Percentiles rank a stretch among this genome's conserved stretches.
phyloP scores from a whole-genome alignment of 345 rosid species.

The rapeseed (Brassica napus) region Da-Ae NC_063450.1:37740501-37741000 shows the following conservation, averaged over 20 bases:
- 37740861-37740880: constrained; percentile 34
- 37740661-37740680: constrained; percentile 1
- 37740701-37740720: constrained; percentile 11
- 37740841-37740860: constrained; percentile 24
- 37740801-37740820: constrained; percentile 25
- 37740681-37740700: constrained; percentile 37
- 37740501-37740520: too few relatives aligned
- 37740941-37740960: constrained; percentile 57
- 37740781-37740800: constrained; percentile 26
- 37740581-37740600: neutral
- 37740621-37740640: constrained; percentile 14
- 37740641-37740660: constrained; percentile 12
- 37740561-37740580: neutral
- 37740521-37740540: neutral
- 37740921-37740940: constrained; percentile 39
- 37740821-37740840: constrained; percentile 18
- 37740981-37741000: constrained; percentile 44
- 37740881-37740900: constrained; percentile 35
- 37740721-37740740: neutral
- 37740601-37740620: neutral
- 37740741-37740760: neutral
- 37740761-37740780: constrained; percentile 37
- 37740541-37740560: neutral
- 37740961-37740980: constrained; percentile 75
- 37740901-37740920: constrained; percentile 30